phyloP scores from a whole-genome alignment of 2,329 filamentous ascomycete species.

The Pezicula radicicola region DNA sequence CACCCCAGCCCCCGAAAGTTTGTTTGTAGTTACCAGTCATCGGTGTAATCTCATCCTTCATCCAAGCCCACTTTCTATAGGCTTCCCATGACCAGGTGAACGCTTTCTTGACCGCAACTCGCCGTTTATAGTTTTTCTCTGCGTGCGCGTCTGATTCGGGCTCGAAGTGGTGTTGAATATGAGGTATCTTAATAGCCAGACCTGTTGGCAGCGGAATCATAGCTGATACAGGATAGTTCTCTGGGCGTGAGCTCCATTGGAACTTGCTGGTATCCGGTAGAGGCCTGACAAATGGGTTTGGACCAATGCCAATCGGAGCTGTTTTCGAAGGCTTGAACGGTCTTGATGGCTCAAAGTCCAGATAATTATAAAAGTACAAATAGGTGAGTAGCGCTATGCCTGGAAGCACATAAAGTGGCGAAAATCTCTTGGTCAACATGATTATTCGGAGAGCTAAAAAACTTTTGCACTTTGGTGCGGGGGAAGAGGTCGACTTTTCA shows the following conservation, averaged over 20 bases:
- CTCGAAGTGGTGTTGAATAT: neutral
- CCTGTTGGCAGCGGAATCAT: neutral
- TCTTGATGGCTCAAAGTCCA: too few species aligned
- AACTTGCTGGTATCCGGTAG: neutral
- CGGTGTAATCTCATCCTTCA: constrained; percentile 78
- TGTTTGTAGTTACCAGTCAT: constrained; percentile 63
- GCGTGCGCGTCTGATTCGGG: neutral
- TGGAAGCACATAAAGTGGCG: too few species aligned
- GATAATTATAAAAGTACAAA: too few species aligned
- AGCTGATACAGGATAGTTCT: neutral
- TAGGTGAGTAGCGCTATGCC: too few species aligned
- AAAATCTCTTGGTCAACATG: too few species aligned
- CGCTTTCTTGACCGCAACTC: neutral
- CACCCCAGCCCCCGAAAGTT: constrained; percentile 88
- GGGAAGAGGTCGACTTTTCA: too few species aligned
- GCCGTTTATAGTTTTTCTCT: neutral
- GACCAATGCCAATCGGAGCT: too few species aligned
- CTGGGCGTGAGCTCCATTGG: neutral
- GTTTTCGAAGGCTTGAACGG: too few species aligned
- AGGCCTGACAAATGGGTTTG: neutral
- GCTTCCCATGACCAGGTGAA: constrained; percentile 60
- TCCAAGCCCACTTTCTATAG: constrained; percentile 75
- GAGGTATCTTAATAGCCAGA: neutral
- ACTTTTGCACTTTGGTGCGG: too few species aligned
- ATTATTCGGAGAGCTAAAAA: too few species aligned